A percentile compares a stretch with the other conserved stretches of the same genome.
Evolutionary conservation across 306 rosid species (phyloP).

Genomic region (Corylus heterophylla): DNA sequence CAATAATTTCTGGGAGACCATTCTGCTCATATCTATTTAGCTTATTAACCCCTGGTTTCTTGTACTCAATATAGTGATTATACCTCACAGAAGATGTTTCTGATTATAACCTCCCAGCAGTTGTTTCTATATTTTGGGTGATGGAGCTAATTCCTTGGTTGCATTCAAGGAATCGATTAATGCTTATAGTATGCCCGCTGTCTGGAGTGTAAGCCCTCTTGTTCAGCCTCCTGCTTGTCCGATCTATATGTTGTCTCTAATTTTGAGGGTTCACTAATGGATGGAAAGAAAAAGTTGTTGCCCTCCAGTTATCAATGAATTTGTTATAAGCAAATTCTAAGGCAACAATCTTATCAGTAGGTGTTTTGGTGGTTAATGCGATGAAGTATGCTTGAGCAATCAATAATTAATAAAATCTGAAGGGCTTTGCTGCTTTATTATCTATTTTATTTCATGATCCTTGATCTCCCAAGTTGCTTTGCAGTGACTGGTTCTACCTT

Average conservation of each 20-base stretch:
- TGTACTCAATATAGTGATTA: not conserved
- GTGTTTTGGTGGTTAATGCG: not conserved
- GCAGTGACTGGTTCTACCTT: not conserved
- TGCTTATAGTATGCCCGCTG: not conserved
- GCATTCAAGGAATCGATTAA: not conserved
- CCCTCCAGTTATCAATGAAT: too few species aligned
- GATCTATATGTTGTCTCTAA: not conserved
- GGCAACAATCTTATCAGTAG: not conserved
- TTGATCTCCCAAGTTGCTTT: slow-evolving; percentile 5
- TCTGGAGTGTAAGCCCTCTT: not conserved
- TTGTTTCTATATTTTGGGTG: not conserved
- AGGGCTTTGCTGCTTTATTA: too few species aligned
- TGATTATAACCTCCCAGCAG: not conserved
- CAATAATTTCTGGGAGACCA: not conserved
- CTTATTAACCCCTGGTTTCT: not conserved
- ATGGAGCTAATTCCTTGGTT: not conserved
- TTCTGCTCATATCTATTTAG: not conserved
- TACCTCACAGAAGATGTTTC: too few species aligned
- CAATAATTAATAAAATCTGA: not conserved
- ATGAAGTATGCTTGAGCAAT: not conserved
- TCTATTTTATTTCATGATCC: not conserved
- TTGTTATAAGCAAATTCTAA: not conserved
- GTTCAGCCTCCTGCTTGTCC: not conserved
- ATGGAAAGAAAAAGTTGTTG: too few species aligned
- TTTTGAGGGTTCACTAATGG: too few species aligned